Base-by-base conservation (phyloP, 169 alveolate genomes). In the Besnoitia besnoiti region DNA sequence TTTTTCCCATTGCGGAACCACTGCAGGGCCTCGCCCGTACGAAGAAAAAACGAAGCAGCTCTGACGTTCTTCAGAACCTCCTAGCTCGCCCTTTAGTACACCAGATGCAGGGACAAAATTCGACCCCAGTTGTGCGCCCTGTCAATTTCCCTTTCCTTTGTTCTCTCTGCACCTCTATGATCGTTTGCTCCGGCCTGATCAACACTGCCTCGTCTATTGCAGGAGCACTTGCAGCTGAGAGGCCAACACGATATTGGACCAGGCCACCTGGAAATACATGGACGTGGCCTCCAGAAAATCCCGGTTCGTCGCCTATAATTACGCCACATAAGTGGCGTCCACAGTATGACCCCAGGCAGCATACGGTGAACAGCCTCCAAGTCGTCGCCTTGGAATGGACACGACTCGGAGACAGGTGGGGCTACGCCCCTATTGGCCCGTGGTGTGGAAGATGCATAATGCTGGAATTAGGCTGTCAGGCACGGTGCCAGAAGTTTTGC, bases 401-500 rank as follows among this genome's bases (percentile, higher is more conserved):
- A 4, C 39, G 80, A n/a, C 39, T 67, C 42, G 80, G 80, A 24
- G n/a, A 67, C 12, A 30, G 80, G 12, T 67, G 80, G 80, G 80
- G 80, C 14, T 67, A 67, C 80, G 80, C 80, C 12, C 80, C 80
- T 8, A 1, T 67, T 67, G 80, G 80, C 10, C 80, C 80, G 44
- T 67, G 80, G 80, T 67, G 80, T 67, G 80, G 80, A 37, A 33
- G 39, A 42, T 67, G 80, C n/a, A 30, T 33, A 67, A 67, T 35
- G 39, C 80, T 67, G n/a, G 42, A 67, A 35, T 16, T 30, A 67
- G 80, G 80, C 14, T 67, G 80, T 42, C 44, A 3, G 14, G 39
- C 80, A 35, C 47, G 42, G 42, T 67, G 80, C n/a, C 80, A 67
- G n/a, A 21, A n/a, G 80, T 67, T 67, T 37, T 67, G 80, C 80